Evolutionary conservation across 768 basidiomycete genomes (phyloP).

Genomic region (Leccinum variicolor): DNA sequence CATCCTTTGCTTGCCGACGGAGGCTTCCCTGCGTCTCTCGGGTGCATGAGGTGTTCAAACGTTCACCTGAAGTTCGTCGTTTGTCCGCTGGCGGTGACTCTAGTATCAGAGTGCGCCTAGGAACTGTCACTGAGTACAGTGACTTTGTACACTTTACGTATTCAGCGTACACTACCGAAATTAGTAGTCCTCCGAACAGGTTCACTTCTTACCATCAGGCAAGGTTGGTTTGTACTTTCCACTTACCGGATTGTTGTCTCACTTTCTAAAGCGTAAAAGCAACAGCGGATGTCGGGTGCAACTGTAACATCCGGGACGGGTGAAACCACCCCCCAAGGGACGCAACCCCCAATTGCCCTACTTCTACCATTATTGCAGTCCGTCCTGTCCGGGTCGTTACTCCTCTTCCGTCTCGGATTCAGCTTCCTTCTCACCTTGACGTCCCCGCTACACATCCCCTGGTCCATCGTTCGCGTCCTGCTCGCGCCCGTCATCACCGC

Average conservation of each 20-base stretch:
- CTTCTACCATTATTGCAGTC: constrained; percentile 20
- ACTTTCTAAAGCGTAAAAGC: neutral
- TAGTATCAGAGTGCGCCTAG: too few species aligned
- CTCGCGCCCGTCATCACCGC: constrained; percentile 46
- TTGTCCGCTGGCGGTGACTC: too few species aligned
- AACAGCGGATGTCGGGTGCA: constrained; percentile 6
- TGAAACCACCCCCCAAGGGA: neutral
- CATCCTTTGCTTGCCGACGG: too few species aligned
- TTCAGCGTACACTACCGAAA: too few species aligned
- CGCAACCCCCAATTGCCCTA: constrained; percentile 23
- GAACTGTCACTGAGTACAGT: too few species aligned
- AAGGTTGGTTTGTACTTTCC: neutral
- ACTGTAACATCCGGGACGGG: neutral
- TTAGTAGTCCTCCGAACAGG: too few species aligned
- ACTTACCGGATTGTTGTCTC: neutral
- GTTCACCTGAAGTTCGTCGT: too few species aligned
- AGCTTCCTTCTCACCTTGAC: constrained; percentile 10
- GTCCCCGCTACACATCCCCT: constrained; percentile 24
- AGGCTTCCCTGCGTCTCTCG: too few species aligned
- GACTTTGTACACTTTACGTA: too few species aligned
- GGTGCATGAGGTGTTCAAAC: too few species aligned
- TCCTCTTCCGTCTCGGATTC: constrained; percentile 12
- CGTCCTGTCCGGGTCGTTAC: constrained; percentile 5
- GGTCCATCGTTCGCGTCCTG: constrained; percentile 34
- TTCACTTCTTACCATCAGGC: neutral